These are phyloP conservation scores for Mrakia blollopis DNA, from an alignment of 768 basidiomycete species.

Conservation along the genomic window DNA sequence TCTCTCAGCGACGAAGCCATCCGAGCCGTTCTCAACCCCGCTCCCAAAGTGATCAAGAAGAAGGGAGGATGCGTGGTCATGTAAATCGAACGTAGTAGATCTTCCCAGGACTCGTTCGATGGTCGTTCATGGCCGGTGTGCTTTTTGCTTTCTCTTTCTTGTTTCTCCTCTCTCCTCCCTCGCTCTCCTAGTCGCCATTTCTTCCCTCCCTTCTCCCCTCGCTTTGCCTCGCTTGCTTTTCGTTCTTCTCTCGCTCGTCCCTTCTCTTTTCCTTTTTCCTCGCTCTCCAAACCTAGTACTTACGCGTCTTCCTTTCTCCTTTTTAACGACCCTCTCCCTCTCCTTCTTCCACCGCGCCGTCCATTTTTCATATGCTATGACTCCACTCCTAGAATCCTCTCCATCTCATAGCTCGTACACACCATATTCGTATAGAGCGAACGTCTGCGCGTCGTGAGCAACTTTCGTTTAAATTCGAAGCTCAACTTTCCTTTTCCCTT, in stretches of 20 bases:
- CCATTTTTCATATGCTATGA: neutral
- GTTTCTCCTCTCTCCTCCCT: neutral
- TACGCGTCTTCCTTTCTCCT: neutral
- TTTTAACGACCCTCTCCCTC: neutral
- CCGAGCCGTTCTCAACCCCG: conserved; percentile 41
- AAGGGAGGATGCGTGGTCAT: conserved; percentile 41
- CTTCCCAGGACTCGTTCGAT: neutral
- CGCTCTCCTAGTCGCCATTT: neutral
- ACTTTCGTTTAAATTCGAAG: neutral
- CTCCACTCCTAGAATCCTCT: neutral
- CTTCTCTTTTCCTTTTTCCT: conserved; percentile 1
- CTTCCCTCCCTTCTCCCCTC: neutral
- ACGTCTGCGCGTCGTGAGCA: neutral
- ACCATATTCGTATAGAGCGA: neutral
- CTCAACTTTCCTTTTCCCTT: neutral
- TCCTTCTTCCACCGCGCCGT: neutral
- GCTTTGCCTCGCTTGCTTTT: neutral
- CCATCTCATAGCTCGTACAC: neutral
- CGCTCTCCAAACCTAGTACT: neutral
- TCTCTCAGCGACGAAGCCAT: conserved; percentile 44
- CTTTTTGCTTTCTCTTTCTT: conserved; percentile 6
- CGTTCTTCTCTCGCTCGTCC: neutral
- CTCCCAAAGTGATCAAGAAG: conserved; percentile 40
- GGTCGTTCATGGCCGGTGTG: neutral
- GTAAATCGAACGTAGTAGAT: conserved; percentile 29